Base-by-base conservation (phyloP, 257 asterid species). In the Cordia subcordata region DNA sequence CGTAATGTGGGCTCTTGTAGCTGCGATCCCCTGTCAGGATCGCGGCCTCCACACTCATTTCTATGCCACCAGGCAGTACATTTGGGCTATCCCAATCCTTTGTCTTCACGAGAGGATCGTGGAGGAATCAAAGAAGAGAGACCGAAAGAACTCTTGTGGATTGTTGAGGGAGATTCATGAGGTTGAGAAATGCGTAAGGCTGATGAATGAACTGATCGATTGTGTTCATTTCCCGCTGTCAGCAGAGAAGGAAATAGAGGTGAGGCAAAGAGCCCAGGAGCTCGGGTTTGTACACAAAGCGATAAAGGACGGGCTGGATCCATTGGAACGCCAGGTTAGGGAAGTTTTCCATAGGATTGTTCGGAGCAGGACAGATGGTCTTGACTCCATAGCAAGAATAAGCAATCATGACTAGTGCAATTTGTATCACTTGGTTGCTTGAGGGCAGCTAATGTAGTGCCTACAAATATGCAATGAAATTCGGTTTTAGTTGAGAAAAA, bases 21-120 rank as follows among this genome's bases (percentile, higher is more conserved):
- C 99, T 0, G 96, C 96, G 0, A 88, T 92, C 38, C 99, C 99
- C 0, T 92, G 99, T 57, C 99, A 92, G 56, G 99, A 92, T 50
- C 90, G 99, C 0, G 96, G 99, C 40, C 88, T 92, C 1, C 94
- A 86, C 39, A 68, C 85, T 0, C 90, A 88, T 72, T 82, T 92
- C 53, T 11, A 55, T 0, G 75, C 71, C 16, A 19, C 80, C 0
- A 71, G 80, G 78, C 89, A 86, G 67, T 83, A 78, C 14, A 0
- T 65, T 1, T 93, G 99, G 99, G 81, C 83, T 0, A 76, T 5
- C 4, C 88, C 96, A 0, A 64, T 92, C 4, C 65, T 72, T 0
- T 65, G 80, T 1, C 93, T 92, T 21, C 96, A 88, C 35, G 99
- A 88, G 76, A 80, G 81, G 85, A 86, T 88, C 5, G 20, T 82